Percentiles rank a stretch among this genome's conserved stretches.
Evolutionary conservation across 2,329 filamentous ascomycete genomes (phyloP).

Genomic region (Emmonsiellopsis sp.): DNA sequence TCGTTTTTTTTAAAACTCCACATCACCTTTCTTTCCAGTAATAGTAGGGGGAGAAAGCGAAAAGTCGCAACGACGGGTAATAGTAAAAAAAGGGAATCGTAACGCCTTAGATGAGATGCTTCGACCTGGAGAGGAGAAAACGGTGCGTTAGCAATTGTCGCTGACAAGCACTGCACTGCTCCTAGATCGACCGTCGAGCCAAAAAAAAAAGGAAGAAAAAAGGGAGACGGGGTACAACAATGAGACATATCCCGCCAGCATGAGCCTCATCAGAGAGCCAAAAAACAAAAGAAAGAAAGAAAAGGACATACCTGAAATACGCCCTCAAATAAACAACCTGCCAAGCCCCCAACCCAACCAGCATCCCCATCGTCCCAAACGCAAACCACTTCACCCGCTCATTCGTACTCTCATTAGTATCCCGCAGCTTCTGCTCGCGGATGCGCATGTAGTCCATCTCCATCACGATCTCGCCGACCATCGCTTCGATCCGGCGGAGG

Average conservation of each 20-base stretch:
- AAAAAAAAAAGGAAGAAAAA: slow-evolving; percentile 2
- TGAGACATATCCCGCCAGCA: background rate
- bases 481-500: slow-evolving; percentile 83
- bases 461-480: slow-evolving; percentile 73
- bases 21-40: background rate
- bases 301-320: slow-evolving; percentile 67
- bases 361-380: slow-evolving; percentile 81
- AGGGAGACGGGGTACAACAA: slow-evolving; percentile 8
- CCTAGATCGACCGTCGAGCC: background rate
- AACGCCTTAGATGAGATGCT: slow-evolving; percentile 53
- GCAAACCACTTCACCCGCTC: slow-evolving; percentile 98
- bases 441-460: slow-evolving; percentile 94
- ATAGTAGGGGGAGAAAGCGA: background rate
- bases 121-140: slow-evolving; percentile 40
- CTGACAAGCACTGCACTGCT: background rate
- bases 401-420: slow-evolving; percentile 99
- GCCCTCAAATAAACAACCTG: slow-evolving; percentile 96
- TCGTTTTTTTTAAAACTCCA: background rate
- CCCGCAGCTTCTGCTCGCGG: slow-evolving; percentile 88
- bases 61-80: background rate
- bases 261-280: background rate
- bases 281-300: background rate
- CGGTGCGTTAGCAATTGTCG: background rate
- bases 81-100: slow-evolving; percentile 3
- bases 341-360: slow-evolving; percentile 85